These are phyloP conservation scores for Diversispora eburnea DNA, from an alignment of 192 early-diverging fungal genomes.

Conservation along the genomic window DNA sequence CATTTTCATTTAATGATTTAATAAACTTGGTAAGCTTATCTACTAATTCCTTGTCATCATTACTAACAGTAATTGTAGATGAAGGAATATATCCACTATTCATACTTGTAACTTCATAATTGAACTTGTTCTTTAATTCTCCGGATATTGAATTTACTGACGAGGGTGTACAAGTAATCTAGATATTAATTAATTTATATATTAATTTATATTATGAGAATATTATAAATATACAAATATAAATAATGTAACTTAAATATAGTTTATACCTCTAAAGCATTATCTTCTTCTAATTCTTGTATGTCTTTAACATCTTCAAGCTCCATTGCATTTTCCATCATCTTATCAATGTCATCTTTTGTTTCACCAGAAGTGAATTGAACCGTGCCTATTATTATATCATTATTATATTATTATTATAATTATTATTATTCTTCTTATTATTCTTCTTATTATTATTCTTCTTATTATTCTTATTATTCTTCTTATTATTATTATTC, in stretches of 20 bases:
- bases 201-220: neutral
- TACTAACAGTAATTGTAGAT: constrained; percentile 38
- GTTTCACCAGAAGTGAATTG: constrained; percentile 45
- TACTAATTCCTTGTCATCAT: constrained; percentile 38
- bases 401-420: neutral
- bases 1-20: constrained; percentile 55
- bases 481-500: neutral
- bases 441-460: neutral
- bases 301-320: constrained; percentile 57
- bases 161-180: constrained; percentile 52
- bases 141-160: constrained; percentile 48
- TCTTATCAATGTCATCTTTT: constrained; percentile 47
- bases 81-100: constrained; percentile 55
- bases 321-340: constrained; percentile 60
- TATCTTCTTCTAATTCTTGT: constrained; percentile 41
- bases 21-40: constrained; percentile 49
- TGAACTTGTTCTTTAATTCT: constrained; percentile 35
- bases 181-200: neutral
- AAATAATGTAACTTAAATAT: neutral
- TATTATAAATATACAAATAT: neutral
- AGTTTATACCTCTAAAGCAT: constrained; percentile 45
- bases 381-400: constrained; percentile 30
- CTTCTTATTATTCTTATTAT: too few relatives aligned
- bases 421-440: too few relatives aligned
- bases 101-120: constrained; percentile 57